Evolutionary conservation across 192 early-diverging fungal species (phyloP), one percentile per base, ranked within the genome.

Genomic region (Oehlia diaphana): DNA sequence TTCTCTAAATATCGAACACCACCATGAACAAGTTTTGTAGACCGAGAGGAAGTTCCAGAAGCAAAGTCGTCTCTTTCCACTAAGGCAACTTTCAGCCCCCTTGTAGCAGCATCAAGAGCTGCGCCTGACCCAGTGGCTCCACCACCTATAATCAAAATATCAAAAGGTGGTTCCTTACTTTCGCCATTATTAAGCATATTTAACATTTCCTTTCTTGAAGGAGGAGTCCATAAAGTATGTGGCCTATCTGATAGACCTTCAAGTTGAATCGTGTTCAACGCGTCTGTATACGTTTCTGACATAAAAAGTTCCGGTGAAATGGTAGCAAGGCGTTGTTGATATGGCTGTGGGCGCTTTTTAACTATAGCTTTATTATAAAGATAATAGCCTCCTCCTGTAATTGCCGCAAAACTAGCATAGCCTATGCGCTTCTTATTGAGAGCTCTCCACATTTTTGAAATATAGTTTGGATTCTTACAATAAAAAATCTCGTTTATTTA

Each of bases 1-100:
- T 99, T 99, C 81, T 99, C 94, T 72, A 99, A 87, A 84, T 99
- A 99, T 75, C 97, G 88, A 39, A 99, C 97, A 72, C 97, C 97
- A 76, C 97, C 97, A 81, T 99, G 97, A 33, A 99, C 95, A 23
- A 99, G 89, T 83, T 99, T 99, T 21, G 97, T 99, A 31, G 94
- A 95, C 66, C 95, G 85, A 2, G 95, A 96, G 50, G 92, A 94
- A 4, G 97, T 97, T 33, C 97, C 97, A 21, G 93, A 89, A 13
- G 96, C 89, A 90, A 96, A 99, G 84, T 99, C 97, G 82, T 99
- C 96, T 65, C 95, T 87, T 85, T 99, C 97, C 9, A 99, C 96
- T 82, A 99, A 87, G 5, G 97, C 97, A 44, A 97, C 95, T 28
- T 90, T 93, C 42, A 99, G 85, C 53, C 97, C 97, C 28, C 97